Percentiles rank a stretch among this genome's conserved stretches.
Evolutionary conservation across 495 filamentous ascomycete species (phyloP).

Genomic region (Penicillium turbatum): DNA sequence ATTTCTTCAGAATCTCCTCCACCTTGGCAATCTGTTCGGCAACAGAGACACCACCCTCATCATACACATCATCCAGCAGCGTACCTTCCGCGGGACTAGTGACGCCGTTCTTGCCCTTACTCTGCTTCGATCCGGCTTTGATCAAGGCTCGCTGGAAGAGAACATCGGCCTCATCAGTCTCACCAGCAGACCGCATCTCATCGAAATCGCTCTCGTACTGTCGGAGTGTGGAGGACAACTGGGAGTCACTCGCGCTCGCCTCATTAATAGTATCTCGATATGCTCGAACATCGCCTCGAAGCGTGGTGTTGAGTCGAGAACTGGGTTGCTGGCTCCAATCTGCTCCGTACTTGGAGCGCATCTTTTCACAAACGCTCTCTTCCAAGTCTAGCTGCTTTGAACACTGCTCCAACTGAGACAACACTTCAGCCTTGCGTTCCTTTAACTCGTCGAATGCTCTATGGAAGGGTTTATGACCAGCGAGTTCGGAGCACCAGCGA

Average conservation of each 20-base stretch:
- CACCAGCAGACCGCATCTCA: constrained; percentile 88
- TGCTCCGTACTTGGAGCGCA: constrained; percentile 92
- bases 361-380: constrained; percentile 97
- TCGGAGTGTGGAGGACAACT: constrained; percentile 76
- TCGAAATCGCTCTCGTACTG: constrained; percentile 85
- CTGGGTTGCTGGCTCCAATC: constrained; percentile 99
- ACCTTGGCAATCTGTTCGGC: constrained; percentile 84
- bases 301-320: constrained; percentile 77
- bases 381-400: constrained; percentile 90
- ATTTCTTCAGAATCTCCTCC: constrained; percentile 85
- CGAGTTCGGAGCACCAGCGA: constrained; percentile 88
- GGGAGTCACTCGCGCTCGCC: constrained; percentile 80
- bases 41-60: constrained; percentile 71
- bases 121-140: constrained; percentile 57
- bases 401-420: constrained; percentile 67
- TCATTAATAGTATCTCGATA: constrained; percentile 87
- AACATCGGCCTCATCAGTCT: constrained; percentile 82
- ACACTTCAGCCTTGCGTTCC: constrained; percentile 68
- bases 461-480: constrained; percentile 70
- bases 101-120: constrained; percentile 58
- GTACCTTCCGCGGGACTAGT: constrained; percentile 70
- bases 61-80: constrained; percentile 86
- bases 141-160: constrained; percentile 82
- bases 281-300: constrained; percentile 78
- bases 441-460: constrained; percentile 74